These are phyloP conservation scores for Eurotiales sp. DNA, from an alignment of 2,329 filamentous ascomycete species.

Conservation along the genomic window DNA sequence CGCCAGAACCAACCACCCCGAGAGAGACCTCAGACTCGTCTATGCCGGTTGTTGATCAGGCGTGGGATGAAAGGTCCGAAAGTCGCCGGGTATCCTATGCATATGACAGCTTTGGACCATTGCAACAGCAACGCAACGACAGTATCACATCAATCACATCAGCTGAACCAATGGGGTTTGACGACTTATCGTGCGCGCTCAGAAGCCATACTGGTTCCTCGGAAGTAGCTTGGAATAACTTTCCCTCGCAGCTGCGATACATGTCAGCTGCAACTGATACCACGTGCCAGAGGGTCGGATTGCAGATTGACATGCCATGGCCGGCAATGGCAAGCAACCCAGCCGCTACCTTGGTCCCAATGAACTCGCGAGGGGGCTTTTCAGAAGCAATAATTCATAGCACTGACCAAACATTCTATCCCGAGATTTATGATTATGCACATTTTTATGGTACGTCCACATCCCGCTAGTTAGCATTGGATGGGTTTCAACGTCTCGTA, in stretches of 20 bases:
- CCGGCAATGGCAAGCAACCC: not conserved
- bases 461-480: no score
- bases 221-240: slow-evolving; percentile 4
- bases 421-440: not conserved
- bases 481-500: no score
- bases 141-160: not conserved
- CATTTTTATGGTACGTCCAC: not conserved
- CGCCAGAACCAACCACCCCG: slow-evolving; percentile 10
- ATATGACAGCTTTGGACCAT: not conserved
- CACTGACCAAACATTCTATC: not conserved
- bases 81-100: not conserved
- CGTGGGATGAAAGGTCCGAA: slow-evolving; percentile 20
- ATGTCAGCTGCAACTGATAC: not conserved
- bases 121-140: not conserved
- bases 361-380: not conserved
- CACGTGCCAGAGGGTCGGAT: not conserved
- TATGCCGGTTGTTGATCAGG: slow-evolving; percentile 25
- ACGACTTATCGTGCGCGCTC: not conserved
- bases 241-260: not conserved
- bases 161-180: not conserved
- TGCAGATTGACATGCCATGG: not conserved
- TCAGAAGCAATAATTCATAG: not conserved
- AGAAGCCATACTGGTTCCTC: not conserved
- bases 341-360: not conserved
- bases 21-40: slow-evolving; percentile 15